Conservation (phyloP, 1,139 yeast genomes). For the Taiozyma onychis region DNA sequence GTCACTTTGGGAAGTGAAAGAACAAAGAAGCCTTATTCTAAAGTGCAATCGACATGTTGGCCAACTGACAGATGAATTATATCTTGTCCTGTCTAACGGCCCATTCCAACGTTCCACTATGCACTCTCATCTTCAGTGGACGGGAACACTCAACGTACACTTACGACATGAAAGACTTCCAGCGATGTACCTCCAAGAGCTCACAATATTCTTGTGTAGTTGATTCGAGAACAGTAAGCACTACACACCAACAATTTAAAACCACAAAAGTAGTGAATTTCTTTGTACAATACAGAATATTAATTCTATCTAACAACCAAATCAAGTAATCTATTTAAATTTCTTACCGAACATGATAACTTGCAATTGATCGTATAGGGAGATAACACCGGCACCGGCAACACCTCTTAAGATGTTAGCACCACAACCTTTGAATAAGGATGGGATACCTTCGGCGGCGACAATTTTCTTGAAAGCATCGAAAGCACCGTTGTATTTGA, state of each 20-base stretch:
- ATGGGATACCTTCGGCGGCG: constrained; percentile 64
- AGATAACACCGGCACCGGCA: constrained; percentile 84
- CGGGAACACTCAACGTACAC: too few relatives aligned
- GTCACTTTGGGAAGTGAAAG: too few relatives aligned
- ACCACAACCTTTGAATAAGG: constrained; percentile 83
- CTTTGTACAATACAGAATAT: constrained; percentile 2
- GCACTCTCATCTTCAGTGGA: too few relatives aligned
- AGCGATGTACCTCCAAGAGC: too few relatives aligned
- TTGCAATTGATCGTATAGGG: constrained; percentile 76
- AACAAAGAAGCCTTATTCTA: not conserved
- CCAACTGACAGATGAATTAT: not conserved
- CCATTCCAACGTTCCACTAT: too few relatives aligned
- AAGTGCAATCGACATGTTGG: too few relatives aligned
- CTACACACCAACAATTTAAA: not conserved
- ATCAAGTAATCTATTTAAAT: constrained; percentile 37
- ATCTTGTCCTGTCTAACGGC: too few relatives aligned
- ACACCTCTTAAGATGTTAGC: constrained; percentile 86
- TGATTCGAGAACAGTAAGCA: not conserved
- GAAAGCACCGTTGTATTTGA: constrained; percentile 69
- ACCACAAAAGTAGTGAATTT: constrained; percentile 20
- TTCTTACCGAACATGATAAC: constrained; percentile 68
- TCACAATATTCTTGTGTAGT: too few relatives aligned
- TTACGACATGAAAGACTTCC: too few relatives aligned
- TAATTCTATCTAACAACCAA: constrained; percentile 10
- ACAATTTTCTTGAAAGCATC: constrained; percentile 69